Conservation (phyloP, 2,329 filamentous ascomycete genomes). For the Neodidymelliopsis sp. region DNA sequence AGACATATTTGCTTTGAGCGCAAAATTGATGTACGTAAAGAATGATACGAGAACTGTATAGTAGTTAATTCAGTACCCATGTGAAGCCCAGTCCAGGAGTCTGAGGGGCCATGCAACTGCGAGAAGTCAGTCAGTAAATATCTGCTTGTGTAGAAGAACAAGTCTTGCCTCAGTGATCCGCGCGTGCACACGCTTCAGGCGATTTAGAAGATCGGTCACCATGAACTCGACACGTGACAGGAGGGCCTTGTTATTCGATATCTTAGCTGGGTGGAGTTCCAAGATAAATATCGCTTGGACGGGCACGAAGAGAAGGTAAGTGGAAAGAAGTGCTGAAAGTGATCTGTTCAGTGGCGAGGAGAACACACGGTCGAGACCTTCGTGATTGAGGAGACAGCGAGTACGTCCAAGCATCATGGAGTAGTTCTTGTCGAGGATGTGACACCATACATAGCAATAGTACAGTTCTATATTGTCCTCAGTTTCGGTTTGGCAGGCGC, state of each 20-base stretch:
- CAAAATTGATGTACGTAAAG: slow-evolving; percentile 28
- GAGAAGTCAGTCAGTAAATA: background rate
- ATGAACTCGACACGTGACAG: slow-evolving; percentile 21
- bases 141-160: background rate
- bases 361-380: slow-evolving; percentile 23
- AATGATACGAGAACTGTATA: slow-evolving; percentile 33
- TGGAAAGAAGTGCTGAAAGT: slow-evolving; percentile 22
- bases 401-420: slow-evolving; percentile 32
- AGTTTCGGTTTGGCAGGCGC: slow-evolving; percentile 14
- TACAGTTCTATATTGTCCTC: slow-evolving; percentile 25
- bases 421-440: slow-evolving; percentile 34
- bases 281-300: slow-evolving; percentile 25
- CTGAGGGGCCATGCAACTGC: slow-evolving; percentile 21
- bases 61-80: slow-evolving; percentile 25
- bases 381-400: slow-evolving; percentile 24
- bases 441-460: slow-evolving; percentile 32
- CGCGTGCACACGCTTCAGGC: slow-evolving; percentile 20
- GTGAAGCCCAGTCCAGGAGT: slow-evolving; percentile 26
- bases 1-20: slow-evolving; percentile 27
- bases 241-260: slow-evolving; percentile 20
- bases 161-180: slow-evolving; percentile 20
- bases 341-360: slow-evolving; percentile 19
- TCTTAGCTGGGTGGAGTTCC: slow-evolving; percentile 23
- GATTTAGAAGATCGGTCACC: slow-evolving; percentile 21
- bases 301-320: slow-evolving; percentile 27